A percentile compares a stretch with the other conserved stretches of the same genome.
Conservation (phyloP, 1,284 basidiomycete genomes). For the Lentinus polychrous region DNA sequence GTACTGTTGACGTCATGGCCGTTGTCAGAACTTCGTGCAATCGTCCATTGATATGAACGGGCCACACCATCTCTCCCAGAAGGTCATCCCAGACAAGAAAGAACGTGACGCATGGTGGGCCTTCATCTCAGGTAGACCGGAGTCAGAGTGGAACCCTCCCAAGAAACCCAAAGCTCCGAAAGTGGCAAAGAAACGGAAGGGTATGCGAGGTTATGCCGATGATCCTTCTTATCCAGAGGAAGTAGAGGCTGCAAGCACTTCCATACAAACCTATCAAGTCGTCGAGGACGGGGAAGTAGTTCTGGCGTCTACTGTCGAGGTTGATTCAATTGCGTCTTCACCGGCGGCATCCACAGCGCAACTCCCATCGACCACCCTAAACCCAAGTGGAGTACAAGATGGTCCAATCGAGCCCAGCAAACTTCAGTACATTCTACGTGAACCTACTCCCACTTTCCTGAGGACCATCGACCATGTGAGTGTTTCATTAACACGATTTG, state of each 20-base stretch:
- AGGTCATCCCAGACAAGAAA: conserved; percentile 57
- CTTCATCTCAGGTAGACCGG: conserved; percentile 63
- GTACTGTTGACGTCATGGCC: conserved; percentile 3
- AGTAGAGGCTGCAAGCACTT: conserved; percentile 7
- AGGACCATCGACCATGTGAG: conserved; percentile 59
- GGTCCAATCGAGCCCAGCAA: no score
- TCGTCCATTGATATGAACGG: conserved; percentile 44
- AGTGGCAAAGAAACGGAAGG: conserved; percentile 20
- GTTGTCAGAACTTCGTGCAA: conserved; percentile 55
- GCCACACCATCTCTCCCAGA: conserved; percentile 19
- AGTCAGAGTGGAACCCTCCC: conserved; percentile 55
- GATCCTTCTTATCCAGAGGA: conserved; percentile 15
- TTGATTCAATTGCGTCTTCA: neutral
- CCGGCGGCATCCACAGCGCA: no score
- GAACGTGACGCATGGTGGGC: conserved; percentile 73
- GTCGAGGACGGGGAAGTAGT: conserved; percentile 36
- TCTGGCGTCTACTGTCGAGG: conserved; percentile 9
- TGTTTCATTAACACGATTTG: conserved; percentile 11
- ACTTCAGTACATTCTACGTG: conserved; percentile 26
- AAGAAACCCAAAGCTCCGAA: conserved; percentile 33
- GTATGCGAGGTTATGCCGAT: conserved; percentile 30
- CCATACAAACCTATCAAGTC: conserved; percentile 19
- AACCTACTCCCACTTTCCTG: conserved; percentile 52
- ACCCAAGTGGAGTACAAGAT: neutral
- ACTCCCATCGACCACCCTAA: neutral